phyloP scores from a whole-genome alignment of 805 yeast species.

The Kockiozyma suomiensis region DNA sequence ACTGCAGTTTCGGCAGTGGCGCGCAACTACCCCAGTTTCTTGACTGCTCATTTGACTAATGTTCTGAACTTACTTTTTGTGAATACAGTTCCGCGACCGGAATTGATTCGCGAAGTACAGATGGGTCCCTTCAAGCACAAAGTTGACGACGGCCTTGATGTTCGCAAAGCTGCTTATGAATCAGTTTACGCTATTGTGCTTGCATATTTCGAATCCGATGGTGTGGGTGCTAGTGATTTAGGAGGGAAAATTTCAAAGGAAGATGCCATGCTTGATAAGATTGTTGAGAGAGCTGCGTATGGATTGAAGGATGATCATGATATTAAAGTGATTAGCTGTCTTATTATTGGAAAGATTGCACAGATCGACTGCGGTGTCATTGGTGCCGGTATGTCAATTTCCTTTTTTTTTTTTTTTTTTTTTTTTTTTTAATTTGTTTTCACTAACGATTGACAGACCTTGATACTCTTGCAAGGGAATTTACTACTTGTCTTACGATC shows the following conservation, averaged over 20 bases:
- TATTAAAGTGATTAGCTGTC: constrained; percentile 57
- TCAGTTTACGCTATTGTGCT: constrained; percentile 57
- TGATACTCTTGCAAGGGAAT: constrained; percentile 43
- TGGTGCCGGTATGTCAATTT: constrained; percentile 19
- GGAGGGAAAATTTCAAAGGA: neutral
- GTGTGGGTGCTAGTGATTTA: neutral
- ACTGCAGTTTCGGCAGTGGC: constrained; percentile 61
- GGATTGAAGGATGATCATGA: constrained; percentile 66
- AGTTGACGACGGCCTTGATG: constrained; percentile 74
- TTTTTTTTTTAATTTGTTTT: neutral
- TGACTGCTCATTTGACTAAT: constrained; percentile 50
- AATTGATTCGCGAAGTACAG: constrained; percentile 64
- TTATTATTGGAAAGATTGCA: constrained; percentile 48
- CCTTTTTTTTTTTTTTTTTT: too few species aligned
- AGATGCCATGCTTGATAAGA: constrained; percentile 6
- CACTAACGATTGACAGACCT: constrained; percentile 28
- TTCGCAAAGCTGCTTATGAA: constrained; percentile 73
- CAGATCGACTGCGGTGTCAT: constrained; percentile 40
- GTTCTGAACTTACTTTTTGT: constrained; percentile 56
- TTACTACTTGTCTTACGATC: constrained; percentile 49
- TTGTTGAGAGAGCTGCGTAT: constrained; percentile 48
- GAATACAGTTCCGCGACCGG: constrained; percentile 58
- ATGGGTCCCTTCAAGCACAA: constrained; percentile 89
- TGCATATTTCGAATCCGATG: constrained; percentile 7
- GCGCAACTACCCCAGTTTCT: constrained; percentile 55